phyloP scores from a whole-genome alignment of 352 stramenopile genomes.

The Pythium phragmiticola region DNA sequence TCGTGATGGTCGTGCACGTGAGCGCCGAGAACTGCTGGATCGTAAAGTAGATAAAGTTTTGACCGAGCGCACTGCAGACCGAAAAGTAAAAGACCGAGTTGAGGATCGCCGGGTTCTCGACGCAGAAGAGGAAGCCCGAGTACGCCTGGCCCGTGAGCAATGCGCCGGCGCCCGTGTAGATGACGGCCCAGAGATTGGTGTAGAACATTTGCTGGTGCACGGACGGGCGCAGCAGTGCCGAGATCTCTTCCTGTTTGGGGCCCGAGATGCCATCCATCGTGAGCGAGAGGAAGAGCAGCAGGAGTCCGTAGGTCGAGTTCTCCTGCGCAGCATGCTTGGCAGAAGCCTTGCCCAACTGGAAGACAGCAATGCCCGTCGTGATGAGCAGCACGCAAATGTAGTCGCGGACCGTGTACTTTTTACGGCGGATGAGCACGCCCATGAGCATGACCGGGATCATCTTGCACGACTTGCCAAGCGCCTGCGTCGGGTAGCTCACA shows the following conservation, averaged over 20 bases:
- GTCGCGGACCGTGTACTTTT: conserved; percentile 87
- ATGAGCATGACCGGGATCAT: conserved; percentile 98
- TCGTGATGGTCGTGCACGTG: conserved; percentile 99
- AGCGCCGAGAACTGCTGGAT: conserved; percentile 98
- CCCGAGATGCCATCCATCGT: conserved; percentile 95
- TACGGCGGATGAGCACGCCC: conserved; percentile 90
- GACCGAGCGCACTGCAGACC: conserved; percentile 94
- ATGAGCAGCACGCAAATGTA: conserved; percentile 92
- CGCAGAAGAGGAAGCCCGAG: conserved; percentile 73
- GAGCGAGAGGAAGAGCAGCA: conserved; percentile 91
- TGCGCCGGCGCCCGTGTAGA: conserved; percentile 78
- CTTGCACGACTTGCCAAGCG: conserved; percentile 98
- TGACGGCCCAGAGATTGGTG: conserved; percentile 87
- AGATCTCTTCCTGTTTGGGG: conserved; percentile 94
- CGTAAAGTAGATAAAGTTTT: conserved; percentile 99
- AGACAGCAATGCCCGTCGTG: conserved; percentile 88
- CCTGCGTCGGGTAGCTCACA: conserved; percentile 97
- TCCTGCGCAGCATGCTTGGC: conserved; percentile 74
- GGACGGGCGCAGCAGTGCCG: conserved; percentile 64
- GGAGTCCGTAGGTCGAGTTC: conserved; percentile 88
- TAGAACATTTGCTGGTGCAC: conserved; percentile 91
- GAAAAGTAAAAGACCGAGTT: conserved; percentile 93
- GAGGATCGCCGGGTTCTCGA: conserved; percentile 82
- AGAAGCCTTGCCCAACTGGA: conserved; percentile 85
- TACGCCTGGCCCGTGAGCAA: conserved; percentile 74